Evolutionary conservation across 352 stramenopile species (phyloP), one percentile per base, ranked within the genome.

Genomic region (Sclerospora graminicola): DNA sequence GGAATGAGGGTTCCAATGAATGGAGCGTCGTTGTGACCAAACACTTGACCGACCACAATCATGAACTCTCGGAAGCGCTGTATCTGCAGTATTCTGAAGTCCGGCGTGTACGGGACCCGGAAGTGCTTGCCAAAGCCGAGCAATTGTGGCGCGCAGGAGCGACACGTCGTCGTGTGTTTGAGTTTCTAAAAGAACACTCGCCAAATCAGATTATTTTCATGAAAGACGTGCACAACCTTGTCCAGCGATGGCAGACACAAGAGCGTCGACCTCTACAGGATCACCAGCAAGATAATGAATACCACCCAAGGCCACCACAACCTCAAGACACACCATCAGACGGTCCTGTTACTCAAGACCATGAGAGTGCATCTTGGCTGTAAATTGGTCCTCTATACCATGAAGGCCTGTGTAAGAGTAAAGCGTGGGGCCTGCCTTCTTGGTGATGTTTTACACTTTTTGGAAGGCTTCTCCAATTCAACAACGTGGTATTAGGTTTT

Each of bases 161-260:
- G 21, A 64, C 66, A 28, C 66, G 76, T 24, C 73, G 76, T 27
- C 72, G 75, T 19, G 60, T 89, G 30, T 89, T 76, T 29, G 73
- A 89, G 52, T 82, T 78, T 41, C 47, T 89, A 11, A 84, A 86
- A 41, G 71, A 78, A n/a, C 58, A 62, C 13, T 64, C 66, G 14
- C 60, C 66, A 9, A 72, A 53, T 35, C 54, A 57, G n/a, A 43
- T 61, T 5, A 66, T 89, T 21, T 45, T 83, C 10, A 89, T 89
- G 76, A 89, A 89, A 35, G 76, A 89, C 41, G 66, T 89, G 8
- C 73, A 89, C 51, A 89, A 89, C 28, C 67, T 86, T 13, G 69
- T 84, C 35, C 69, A 83, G 43, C 55, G 67, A 8, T 89, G 76
- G 76, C 74, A 86, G 48, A 46, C 69, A 15, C 57, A 66, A 48